These are phyloP conservation scores for Fraxinus xanthoxyloides DNA, from an alignment of 305 asterid species.

Conservation along the genomic window DNA sequence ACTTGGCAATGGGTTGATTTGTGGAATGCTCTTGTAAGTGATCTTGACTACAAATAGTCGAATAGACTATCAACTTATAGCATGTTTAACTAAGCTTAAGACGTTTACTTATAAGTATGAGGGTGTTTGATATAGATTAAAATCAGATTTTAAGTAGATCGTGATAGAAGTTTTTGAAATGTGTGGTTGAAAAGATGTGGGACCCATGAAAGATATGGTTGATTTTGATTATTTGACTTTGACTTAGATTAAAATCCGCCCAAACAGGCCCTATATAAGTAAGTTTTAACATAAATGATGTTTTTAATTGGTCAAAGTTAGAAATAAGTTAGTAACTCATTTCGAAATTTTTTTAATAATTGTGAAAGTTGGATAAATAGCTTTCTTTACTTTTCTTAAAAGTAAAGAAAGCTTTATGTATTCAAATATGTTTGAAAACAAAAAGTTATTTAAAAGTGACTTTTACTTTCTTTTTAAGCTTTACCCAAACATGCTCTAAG, in stretches of 20 bases:
- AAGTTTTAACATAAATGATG: neutral
- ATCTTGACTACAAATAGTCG: constrained; percentile 8
- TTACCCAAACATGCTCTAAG: neutral
- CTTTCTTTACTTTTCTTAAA: neutral
- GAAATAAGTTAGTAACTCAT: neutral
- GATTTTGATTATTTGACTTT: no score
- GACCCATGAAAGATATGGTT: no score
- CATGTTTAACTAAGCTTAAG: neutral
- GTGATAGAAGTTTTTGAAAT: no score
- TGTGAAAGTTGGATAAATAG: neutral
- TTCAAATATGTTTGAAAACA: neutral
- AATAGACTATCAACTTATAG: neutral
- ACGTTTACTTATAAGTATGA: neutral
- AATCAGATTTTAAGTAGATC: no score
- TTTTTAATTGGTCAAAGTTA: neutral
- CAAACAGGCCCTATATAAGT: no score
- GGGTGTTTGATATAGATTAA: no score
- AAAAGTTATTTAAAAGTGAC: neutral
- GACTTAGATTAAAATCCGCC: no score
- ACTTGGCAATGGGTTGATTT: constrained; percentile 92
- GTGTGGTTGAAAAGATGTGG: no score
- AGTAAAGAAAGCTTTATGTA: neutral
- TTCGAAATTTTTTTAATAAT: neutral
- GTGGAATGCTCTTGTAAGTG: constrained; percentile 97
- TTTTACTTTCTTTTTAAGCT: neutral